Percentiles rank a stretch among this genome's conserved stretches.
Evolutionary conservation across 1,284 basidiomycete genomes (phyloP).

Genomic region (Austroboletus niveus): DNA sequence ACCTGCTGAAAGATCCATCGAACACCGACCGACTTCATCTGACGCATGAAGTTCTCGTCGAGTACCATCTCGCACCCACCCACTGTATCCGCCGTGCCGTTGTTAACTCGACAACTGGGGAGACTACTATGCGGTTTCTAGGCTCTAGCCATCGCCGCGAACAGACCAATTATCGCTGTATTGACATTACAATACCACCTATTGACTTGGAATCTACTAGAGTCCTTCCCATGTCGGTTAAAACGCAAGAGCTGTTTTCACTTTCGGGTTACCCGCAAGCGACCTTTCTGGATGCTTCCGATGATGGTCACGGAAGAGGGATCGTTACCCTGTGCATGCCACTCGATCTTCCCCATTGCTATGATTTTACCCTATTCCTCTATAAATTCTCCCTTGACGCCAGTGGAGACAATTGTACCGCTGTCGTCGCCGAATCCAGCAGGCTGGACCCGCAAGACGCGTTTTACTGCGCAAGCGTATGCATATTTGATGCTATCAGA

Average conservation of each 20-base stretch:
- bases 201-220: background rate
- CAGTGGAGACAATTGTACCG: conserved; percentile 17
- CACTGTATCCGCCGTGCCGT: conserved; percentile 14
- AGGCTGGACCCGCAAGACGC: conserved; percentile 7
- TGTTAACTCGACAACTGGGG: conserved; percentile 13
- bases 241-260: conserved; percentile 11
- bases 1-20: background rate
- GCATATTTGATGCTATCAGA: conserved; percentile 19
- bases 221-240: conserved; percentile 11
- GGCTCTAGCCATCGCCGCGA: background rate
- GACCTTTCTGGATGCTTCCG: conserved; percentile 13
- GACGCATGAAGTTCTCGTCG: conserved; percentile 18
- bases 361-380: background rate
- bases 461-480: conserved; percentile 2
- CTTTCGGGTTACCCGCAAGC: conserved; percentile 13
- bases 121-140: conserved; percentile 13
- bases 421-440: conserved; percentile 11
- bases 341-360: background rate
- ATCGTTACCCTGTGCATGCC: conserved; percentile 10
- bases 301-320: conserved; percentile 21
- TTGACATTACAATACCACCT: conserved; percentile 17
- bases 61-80: conserved; percentile 1
- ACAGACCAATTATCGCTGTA: conserved; percentile 11
- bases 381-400: conserved; percentile 24
- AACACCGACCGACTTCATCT: conserved; percentile 10